A percentile compares a stretch with the other conserved stretches of the same genome.
phyloP scores from a whole-genome alignment of 1,284 basidiomycete species.

The Sphaerobolus stellatus region DNA sequence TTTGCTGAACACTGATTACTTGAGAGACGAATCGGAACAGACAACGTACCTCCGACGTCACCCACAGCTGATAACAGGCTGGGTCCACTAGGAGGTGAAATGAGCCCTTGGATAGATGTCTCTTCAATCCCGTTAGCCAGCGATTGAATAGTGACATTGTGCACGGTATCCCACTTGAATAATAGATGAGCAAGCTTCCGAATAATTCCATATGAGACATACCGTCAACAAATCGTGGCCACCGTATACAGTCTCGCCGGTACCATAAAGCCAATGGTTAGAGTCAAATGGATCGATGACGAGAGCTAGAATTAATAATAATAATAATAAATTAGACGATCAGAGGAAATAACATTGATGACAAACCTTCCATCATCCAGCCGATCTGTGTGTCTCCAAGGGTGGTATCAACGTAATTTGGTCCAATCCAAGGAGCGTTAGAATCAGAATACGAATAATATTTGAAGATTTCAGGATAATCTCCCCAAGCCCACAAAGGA shows the following conservation, averaged over 20 bases:
- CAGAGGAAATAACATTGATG: no score
- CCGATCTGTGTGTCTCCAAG: constrained; percentile 52
- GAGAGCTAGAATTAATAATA: no score
- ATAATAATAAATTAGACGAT: no score
- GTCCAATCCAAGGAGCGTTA: constrained; percentile 58
- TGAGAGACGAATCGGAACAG: constrained; percentile 28
- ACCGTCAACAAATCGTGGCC: constrained; percentile 51
- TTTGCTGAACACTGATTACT: background rate
- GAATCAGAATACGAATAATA: no score
- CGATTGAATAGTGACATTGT: constrained; percentile 58
- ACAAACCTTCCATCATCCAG: constrained; percentile 46
- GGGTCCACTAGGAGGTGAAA: constrained; percentile 50
- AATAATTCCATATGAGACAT: no score
- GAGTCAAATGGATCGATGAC: constrained; percentile 63
- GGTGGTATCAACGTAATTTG: constrained; percentile 46
- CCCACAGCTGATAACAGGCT: constrained; percentile 57
- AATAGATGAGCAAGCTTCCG: no score
- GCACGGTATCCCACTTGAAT: constrained; percentile 59
- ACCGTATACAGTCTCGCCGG: constrained; percentile 58
- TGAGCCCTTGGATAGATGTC: constrained; percentile 52
- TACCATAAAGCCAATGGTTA: constrained; percentile 67
- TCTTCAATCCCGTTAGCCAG: constrained; percentile 67
- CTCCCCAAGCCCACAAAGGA: constrained; percentile 53
- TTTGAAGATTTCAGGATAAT: constrained; percentile 6
- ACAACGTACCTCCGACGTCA: constrained; percentile 57